Conservation (phyloP, 1,284 basidiomycete genomes). For the Amylostereum areolatum region DNA sequence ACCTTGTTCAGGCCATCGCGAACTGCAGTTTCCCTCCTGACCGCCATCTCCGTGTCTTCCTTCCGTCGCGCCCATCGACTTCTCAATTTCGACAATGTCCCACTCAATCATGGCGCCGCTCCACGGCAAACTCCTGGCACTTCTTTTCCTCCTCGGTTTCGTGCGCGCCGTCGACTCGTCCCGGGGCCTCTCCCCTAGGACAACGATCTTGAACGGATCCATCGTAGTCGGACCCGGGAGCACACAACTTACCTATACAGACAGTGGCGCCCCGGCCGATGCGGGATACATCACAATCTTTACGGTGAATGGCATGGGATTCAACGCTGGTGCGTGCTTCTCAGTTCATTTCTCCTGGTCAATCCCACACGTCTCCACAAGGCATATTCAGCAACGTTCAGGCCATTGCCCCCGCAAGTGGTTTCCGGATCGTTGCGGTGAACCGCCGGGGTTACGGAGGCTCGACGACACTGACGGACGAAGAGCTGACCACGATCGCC, state of each 20-base stretch:
- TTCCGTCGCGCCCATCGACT: too few relatives aligned
- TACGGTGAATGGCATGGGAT: not conserved
- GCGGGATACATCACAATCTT: not conserved
- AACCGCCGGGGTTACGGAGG: conserved; percentile 8
- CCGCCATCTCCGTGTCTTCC: too few relatives aligned
- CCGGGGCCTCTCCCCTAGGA: too few relatives aligned
- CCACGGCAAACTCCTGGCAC: too few relatives aligned
- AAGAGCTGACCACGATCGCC: not conserved
- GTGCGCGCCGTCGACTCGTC: too few relatives aligned
- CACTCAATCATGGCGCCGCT: too few relatives aligned
- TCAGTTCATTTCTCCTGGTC: not conserved
- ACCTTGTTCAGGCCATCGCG: too few relatives aligned
- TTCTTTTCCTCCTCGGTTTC: too few relatives aligned
- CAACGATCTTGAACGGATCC: not conserved
- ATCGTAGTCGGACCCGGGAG: not conserved
- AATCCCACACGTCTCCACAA: not conserved
- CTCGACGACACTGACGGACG: conserved; percentile 2
- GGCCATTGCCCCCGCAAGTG: not conserved
- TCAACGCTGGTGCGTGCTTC: not conserved
- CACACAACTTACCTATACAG: not conserved
- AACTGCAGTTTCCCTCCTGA: too few relatives aligned
- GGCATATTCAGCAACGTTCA: not conserved
- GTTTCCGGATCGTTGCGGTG: conserved; percentile 5
- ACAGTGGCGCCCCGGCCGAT: not conserved
- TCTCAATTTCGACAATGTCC: too few relatives aligned